These are phyloP conservation scores for Aechmea fasciata DNA, from an alignment of 176 grass and related monocot genomes.

Conservation along the genomic window DNA sequence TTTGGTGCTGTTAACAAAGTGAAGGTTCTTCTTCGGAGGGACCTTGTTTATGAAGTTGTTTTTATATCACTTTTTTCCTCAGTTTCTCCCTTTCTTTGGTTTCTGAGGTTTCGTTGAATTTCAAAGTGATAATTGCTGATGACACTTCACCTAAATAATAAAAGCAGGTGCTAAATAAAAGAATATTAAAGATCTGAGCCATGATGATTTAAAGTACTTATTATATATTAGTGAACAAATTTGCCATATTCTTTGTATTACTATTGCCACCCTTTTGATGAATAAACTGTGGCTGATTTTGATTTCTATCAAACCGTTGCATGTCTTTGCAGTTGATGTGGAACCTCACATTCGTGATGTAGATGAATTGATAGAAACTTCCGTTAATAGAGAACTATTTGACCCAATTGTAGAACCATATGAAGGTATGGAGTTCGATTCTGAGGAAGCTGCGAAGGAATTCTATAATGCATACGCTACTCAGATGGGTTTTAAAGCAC, in stretches of 20 bases:
- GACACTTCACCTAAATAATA: too few relatives aligned
- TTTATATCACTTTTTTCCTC: too few relatives aligned
- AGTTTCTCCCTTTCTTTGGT: too few relatives aligned
- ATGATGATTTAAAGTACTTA: not conserved
- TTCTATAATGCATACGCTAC: constrained; percentile 24
- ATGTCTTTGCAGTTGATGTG: constrained; percentile 15
- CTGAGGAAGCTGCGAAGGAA: constrained; percentile 17
- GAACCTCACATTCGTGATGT: constrained; percentile 17
- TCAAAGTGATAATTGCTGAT: too few relatives aligned
- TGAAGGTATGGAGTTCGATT: constrained; percentile 24
- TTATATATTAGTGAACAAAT: too few relatives aligned
- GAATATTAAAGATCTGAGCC: not conserved
- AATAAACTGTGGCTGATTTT: not conserved
- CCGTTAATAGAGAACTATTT: constrained; percentile 11
- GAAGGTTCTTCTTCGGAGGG: too few relatives aligned
- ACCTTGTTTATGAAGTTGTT: too few relatives aligned
- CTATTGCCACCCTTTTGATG: not conserved
- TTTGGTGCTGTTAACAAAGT: too few relatives aligned
- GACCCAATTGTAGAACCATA: constrained; percentile 24
- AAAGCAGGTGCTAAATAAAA: not conserved
- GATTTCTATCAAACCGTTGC: not conserved
- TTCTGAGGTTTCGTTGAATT: too few relatives aligned
- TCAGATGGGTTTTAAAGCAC: constrained; percentile 24
- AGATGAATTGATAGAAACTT: constrained; percentile 18
- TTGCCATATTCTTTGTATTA: not conserved